phyloP scores from a whole-genome alignment of 805 yeast genomes.

The Kazachstania africana region DNA sequence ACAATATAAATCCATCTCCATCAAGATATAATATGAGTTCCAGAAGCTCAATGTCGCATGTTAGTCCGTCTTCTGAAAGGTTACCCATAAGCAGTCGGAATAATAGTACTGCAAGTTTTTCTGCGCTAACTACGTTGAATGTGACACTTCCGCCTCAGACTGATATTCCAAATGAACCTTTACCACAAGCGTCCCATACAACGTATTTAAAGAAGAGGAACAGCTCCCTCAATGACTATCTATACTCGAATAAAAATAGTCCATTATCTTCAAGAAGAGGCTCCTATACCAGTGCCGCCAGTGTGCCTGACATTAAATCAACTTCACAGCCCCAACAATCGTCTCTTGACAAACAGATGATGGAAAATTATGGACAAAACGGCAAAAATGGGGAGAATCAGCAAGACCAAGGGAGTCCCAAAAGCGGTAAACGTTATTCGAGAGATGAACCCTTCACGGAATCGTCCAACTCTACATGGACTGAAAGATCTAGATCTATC shows the following conservation, averaged over 20 bases:
- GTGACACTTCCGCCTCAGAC: slow-evolving; percentile 40
- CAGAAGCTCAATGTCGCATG: slow-evolving; percentile 18
- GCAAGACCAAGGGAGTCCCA: too few species aligned
- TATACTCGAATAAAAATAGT: slow-evolving; percentile 9
- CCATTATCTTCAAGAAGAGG: slow-evolving; percentile 21
- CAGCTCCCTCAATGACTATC: slow-evolving; percentile 8
- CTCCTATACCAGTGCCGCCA: slow-evolving; percentile 4
- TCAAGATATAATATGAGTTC: slow-evolving; percentile 2
- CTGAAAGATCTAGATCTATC: slow-evolving; percentile 4
- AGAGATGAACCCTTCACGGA: too few species aligned
- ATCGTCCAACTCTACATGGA: too few species aligned
- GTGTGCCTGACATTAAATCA: slow-evolving; percentile 10
- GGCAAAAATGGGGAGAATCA: background rate
- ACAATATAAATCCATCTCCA: slow-evolving; percentile 1
- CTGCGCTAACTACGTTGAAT: slow-evolving; percentile 11
- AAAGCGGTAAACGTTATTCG: too few species aligned
- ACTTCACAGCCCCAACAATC: slow-evolving; percentile 5
- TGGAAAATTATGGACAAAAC: slow-evolving; percentile 5
- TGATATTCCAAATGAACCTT: slow-evolving; percentile 44
- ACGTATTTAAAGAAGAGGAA: slow-evolving; percentile 4
- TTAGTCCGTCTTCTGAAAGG: slow-evolving; percentile 20
- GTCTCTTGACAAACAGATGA: slow-evolving; percentile 15
- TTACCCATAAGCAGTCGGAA: slow-evolving; percentile 13
- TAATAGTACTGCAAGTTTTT: slow-evolving; percentile 16
- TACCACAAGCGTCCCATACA: slow-evolving; percentile 20